Evolutionary conservation across 345 rosid species (phyloP).

Genomic region (Carallia brachiata): DNA sequence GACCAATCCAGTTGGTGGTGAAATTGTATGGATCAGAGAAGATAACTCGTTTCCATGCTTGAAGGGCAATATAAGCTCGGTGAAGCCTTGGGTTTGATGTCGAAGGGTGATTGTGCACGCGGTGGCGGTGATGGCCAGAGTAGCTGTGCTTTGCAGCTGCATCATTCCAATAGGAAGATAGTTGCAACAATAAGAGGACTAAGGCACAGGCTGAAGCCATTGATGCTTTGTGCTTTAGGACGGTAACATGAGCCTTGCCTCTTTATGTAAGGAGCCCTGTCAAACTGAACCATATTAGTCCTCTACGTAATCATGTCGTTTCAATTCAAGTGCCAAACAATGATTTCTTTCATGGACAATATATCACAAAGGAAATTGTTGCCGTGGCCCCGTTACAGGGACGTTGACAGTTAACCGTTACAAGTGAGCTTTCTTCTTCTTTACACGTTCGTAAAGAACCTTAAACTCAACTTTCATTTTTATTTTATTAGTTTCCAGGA

Average conservation of each 20-base stretch:
- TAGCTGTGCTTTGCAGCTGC: constrained; percentile 47
- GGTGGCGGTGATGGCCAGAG: constrained; percentile 30
- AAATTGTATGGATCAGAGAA: constrained; percentile 80
- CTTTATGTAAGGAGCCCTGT: constrained; percentile 30
- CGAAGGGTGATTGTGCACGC: constrained; percentile 29
- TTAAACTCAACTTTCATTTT: too few relatives aligned
- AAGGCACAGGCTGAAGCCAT: constrained; percentile 43
- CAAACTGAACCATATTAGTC: constrained; percentile 29
- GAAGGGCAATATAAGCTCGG: constrained; percentile 65
- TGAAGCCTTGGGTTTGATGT: constrained; percentile 51
- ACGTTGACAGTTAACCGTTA: constrained; percentile 38
- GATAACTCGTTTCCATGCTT: constrained; percentile 74
- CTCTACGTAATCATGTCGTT: constrained; percentile 34
- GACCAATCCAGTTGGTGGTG: constrained; percentile 76
- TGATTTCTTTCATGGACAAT: constrained; percentile 23
- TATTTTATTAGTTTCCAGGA: too few relatives aligned
- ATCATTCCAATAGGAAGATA: constrained; percentile 24
- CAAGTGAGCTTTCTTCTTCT: constrained; percentile 1
- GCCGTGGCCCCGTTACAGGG: constrained; percentile 41
- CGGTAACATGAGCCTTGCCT: neutral
- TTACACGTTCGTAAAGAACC: too few relatives aligned
- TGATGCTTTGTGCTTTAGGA: constrained; percentile 14
- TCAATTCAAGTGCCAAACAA: constrained; percentile 16
- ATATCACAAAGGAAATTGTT: constrained; percentile 14
- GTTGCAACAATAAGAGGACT: constrained; percentile 31